phyloP scores from a whole-genome alignment of 495 filamentous ascomycete species.

The Platismatia glauca region DNA sequence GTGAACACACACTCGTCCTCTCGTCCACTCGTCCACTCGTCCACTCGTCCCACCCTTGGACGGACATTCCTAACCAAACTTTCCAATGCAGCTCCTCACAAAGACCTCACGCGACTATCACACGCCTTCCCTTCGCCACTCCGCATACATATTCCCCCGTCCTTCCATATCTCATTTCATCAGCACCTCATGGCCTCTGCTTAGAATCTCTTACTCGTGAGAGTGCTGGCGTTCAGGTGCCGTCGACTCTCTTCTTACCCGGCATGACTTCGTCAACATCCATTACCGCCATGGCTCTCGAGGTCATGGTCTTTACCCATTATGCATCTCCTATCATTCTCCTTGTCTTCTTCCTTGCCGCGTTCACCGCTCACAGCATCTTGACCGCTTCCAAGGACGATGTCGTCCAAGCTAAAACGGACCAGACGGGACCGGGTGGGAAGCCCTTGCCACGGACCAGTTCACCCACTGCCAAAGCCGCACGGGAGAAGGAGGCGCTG shows the following conservation, averaged over 20 bases:
- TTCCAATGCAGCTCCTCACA: neutral
- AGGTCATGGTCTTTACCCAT: slow-evolving; percentile 44
- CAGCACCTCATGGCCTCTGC: slow-evolving; percentile 4
- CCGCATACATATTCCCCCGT: neutral
- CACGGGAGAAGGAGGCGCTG: slow-evolving; percentile 28
- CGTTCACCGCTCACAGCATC: slow-evolving; percentile 56
- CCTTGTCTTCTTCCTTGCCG: slow-evolving; percentile 56
- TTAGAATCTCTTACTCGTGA: neutral
- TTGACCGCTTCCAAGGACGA: slow-evolving; percentile 34
- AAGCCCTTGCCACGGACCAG: slow-evolving; percentile 61
- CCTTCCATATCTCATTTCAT: neutral
- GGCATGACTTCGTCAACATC: no score
- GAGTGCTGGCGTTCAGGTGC: neutral
- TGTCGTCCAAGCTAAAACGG: slow-evolving; percentile 27
- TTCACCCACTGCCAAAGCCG: slow-evolving; percentile 20
- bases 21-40: no score
- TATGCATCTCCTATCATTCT: slow-evolving; percentile 59
- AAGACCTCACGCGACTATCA: slow-evolving; percentile 16
- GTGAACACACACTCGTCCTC: neutral
- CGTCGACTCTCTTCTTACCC: neutral
- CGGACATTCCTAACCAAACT: neutral
- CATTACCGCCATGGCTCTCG: slow-evolving; percentile 25
- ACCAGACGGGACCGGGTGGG: slow-evolving; percentile 60
- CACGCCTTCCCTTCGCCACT: neutral
- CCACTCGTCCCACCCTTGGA: no score